Conservation (phyloP, 2,329 filamentous ascomycete genomes). For the Westerdykella sp. region DNA sequence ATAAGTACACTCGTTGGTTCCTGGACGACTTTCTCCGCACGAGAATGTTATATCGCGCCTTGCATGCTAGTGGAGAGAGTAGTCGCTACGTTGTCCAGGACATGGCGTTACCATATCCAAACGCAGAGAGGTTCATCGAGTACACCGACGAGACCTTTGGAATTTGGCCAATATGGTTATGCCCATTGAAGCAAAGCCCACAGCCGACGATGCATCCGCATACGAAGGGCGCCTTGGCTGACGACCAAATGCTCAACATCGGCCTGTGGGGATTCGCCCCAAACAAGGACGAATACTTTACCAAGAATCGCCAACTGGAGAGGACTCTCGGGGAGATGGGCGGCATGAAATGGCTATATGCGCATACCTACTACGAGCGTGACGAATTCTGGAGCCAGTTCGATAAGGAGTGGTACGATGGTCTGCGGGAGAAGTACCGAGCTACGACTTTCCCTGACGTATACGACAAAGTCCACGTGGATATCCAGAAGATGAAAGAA, state of each 20-base stretch:
- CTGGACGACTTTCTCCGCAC: slow-evolving; percentile 59
- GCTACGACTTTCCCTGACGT: slow-evolving; percentile 57
- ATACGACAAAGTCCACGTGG: slow-evolving; percentile 59
- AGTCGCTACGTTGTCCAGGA: slow-evolving; percentile 61
- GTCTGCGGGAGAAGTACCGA: slow-evolving; percentile 52
- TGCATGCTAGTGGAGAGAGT: slow-evolving; percentile 56
- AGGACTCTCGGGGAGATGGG: slow-evolving; percentile 52
- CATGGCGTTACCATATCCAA: slow-evolving; percentile 45
- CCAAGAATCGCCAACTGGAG: slow-evolving; percentile 56
- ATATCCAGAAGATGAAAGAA: slow-evolving; percentile 26
- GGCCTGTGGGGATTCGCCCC: slow-evolving; percentile 72
- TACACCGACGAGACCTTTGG: slow-evolving; percentile 37
- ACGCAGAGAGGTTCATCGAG: slow-evolving; percentile 40
- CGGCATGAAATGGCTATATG: slow-evolving; percentile 66
- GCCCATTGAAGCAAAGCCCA: slow-evolving; percentile 37
- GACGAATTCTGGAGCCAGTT: slow-evolving; percentile 64
- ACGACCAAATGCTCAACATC: slow-evolving; percentile 47
- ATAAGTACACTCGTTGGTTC: slow-evolving; percentile 54
- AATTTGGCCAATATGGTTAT: slow-evolving; percentile 47
- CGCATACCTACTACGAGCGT: slow-evolving; percentile 62
- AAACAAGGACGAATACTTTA: slow-evolving; percentile 41
- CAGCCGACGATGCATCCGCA: slow-evolving; percentile 33
- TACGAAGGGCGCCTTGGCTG: slow-evolving; percentile 22
- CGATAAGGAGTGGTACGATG: slow-evolving; percentile 54
- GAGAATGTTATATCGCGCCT: slow-evolving; percentile 58